These are phyloP conservation scores for Daldinia sp. DNA, from an alignment of 2,329 filamentous ascomycete species.

Conservation along the genomic window DNA sequence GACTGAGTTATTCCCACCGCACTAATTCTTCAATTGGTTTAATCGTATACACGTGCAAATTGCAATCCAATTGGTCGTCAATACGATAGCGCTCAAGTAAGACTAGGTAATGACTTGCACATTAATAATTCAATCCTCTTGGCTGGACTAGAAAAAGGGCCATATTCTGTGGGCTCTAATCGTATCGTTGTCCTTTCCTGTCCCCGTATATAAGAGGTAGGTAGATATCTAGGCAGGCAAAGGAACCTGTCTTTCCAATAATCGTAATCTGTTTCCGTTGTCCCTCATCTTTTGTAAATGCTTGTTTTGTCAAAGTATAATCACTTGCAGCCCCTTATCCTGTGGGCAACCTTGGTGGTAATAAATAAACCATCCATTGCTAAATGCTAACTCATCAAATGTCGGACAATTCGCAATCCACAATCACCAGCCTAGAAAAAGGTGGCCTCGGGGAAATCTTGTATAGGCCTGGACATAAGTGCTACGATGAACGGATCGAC, in stretches of 20 bases:
- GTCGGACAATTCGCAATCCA: conserved; percentile 4
- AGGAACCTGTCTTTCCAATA: too few species aligned
- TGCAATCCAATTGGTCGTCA: not conserved
- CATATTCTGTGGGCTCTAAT: not conserved
- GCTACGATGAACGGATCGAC: conserved; percentile 19
- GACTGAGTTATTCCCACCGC: not conserved
- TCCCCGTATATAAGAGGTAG: not conserved
- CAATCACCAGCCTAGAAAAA: conserved; percentile 9
- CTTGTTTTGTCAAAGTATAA: not conserved
- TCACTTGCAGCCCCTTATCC: not conserved
- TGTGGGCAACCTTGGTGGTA: not conserved
- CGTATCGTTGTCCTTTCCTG: not conserved
- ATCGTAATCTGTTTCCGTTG: too few species aligned
- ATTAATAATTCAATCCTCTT: not conserved
- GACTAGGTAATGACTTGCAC: not conserved
- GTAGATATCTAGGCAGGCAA: too few species aligned
- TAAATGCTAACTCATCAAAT: not conserved
- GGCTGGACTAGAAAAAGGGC: not conserved
- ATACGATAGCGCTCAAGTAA: not conserved
- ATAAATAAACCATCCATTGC: not conserved
- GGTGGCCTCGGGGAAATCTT: conserved; percentile 10
- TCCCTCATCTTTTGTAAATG: too few species aligned
- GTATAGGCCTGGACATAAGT: conserved; percentile 5
- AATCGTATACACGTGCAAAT: not conserved
- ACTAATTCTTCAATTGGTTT: not conserved